phyloP scores from a whole-genome alignment of 495 filamentous ascomycete species.

The Penicillium fimorum region DNA sequence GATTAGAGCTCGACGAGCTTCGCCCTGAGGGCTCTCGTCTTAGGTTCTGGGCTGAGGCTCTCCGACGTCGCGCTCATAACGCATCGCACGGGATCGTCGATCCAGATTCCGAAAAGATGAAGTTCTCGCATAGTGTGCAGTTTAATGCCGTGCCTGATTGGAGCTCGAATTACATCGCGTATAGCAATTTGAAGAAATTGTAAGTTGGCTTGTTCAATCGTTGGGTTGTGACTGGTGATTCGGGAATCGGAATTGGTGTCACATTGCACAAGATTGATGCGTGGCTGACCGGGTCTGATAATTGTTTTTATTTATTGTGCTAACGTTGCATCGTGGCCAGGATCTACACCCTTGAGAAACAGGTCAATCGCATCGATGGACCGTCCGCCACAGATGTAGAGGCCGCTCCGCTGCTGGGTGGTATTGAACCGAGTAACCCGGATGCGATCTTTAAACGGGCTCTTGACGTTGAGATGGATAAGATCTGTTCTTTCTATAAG shows the following conservation, averaged over 20 bases:
- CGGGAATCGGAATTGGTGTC: constrained; percentile 20
- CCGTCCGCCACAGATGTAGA: constrained; percentile 63
- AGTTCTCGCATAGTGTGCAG: constrained; percentile 99
- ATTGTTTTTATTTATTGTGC: constrained; percentile 13
- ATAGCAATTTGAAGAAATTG: constrained; percentile 99
- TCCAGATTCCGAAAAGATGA: constrained; percentile 68
- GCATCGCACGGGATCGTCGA: constrained; percentile 21
- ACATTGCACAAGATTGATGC: constrained; percentile 27
- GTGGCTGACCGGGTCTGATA: background rate
- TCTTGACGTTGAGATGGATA: constrained; percentile 87
- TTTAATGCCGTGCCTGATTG: constrained; percentile 99
- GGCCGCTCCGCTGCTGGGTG: constrained; percentile 74
- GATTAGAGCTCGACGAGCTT: constrained; percentile 9
- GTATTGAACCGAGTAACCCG: constrained; percentile 54
- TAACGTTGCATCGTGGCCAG: constrained; percentile 45
- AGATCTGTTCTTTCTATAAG: constrained; percentile 85
- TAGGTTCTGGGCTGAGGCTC: constrained; percentile 42
- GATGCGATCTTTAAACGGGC: constrained; percentile 76
- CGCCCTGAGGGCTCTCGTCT: constrained; percentile 26
- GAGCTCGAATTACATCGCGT: constrained; percentile 96
- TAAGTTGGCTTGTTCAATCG: constrained; percentile 46
- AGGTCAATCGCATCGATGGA: constrained; percentile 54
- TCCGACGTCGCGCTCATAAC: constrained; percentile 29
- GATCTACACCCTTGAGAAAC: constrained; percentile 90
- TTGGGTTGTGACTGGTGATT: background rate